Percentiles rank a stretch among this genome's conserved stretches.
Conservation (phyloP, 1,284 basidiomycete genomes). For the Ceratobasidium sp. region DNA sequence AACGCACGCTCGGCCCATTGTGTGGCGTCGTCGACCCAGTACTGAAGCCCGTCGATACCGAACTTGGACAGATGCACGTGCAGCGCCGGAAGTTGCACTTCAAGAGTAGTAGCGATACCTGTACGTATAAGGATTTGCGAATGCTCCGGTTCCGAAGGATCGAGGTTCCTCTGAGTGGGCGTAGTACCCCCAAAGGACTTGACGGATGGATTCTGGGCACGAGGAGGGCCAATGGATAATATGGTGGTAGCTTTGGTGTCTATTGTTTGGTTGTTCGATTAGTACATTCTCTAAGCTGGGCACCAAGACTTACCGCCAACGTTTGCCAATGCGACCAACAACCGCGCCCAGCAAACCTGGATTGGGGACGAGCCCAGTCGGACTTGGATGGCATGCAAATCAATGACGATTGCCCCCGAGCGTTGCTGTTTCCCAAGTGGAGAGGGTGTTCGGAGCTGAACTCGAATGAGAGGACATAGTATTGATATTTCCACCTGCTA, state of each 20-base stretch:
- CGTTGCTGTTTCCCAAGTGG: conserved; percentile 57
- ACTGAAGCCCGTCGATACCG: conserved; percentile 80
- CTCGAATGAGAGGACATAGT: conserved; percentile 65
- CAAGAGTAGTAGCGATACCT: conserved; percentile 58
- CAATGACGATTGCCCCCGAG: conserved; percentile 75
- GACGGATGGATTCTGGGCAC: neutral
- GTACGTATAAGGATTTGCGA: conserved; percentile 41
- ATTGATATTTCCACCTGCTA: conserved; percentile 31
- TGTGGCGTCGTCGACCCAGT: conserved; percentile 85
- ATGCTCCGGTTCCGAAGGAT: conserved; percentile 30
- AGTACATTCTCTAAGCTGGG: neutral
- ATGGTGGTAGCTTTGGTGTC: conserved; percentile 50
- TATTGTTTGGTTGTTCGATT: neutral
- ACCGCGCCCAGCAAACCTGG: conserved; percentile 58
- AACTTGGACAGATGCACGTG: conserved; percentile 73
- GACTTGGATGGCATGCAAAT: conserved; percentile 68
- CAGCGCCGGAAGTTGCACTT: conserved; percentile 73
- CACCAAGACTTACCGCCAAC: conserved; percentile 51
- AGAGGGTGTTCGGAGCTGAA: conserved; percentile 66
- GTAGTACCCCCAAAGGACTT: conserved; percentile 34
- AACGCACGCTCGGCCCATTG: conserved; percentile 69
- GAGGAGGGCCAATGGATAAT: conserved; percentile 50
- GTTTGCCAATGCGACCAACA: conserved; percentile 64
- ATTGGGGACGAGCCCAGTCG: conserved; percentile 55
- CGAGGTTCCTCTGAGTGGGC: conserved; percentile 39